Conservation (phyloP, 1,139 yeast genomes). For the Nakaseomyces uthaithaninus region DNA sequence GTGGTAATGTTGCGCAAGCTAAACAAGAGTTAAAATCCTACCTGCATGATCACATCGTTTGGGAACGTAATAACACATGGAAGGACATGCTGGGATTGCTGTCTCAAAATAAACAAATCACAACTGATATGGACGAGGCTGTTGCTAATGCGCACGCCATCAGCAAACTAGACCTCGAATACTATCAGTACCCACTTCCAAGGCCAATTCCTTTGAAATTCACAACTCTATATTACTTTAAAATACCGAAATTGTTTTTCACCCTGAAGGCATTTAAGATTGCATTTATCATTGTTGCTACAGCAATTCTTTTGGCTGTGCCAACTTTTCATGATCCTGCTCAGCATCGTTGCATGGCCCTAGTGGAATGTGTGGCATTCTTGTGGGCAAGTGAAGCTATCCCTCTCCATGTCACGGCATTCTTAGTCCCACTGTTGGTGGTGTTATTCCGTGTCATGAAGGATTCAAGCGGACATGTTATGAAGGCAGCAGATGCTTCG, state of each 20-base stretch:
- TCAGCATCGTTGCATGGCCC: slow-evolving; percentile 60
- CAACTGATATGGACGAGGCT: slow-evolving; percentile 22
- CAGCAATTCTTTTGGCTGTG: slow-evolving; percentile 43
- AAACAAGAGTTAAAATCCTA: slow-evolving; percentile 46
- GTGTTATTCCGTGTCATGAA: slow-evolving; percentile 51
- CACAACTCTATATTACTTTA: slow-evolving; percentile 29
- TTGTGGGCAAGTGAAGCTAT: slow-evolving; percentile 70
- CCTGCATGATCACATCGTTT: slow-evolving; percentile 63
- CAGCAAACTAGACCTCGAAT: slow-evolving; percentile 27
- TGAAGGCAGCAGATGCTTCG: slow-evolving; percentile 49
- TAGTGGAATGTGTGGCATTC: slow-evolving; percentile 59
- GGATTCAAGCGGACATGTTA: slow-evolving; percentile 44
- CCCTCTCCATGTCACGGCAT: slow-evolving; percentile 60
- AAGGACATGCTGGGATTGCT: slow-evolving; percentile 61
- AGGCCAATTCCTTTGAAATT: slow-evolving; percentile 35
- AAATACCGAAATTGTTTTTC: slow-evolving; percentile 35
- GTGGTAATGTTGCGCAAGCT: slow-evolving; percentile 16
- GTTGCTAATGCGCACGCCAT: slow-evolving; percentile 13
- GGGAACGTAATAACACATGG: slow-evolving; percentile 72
- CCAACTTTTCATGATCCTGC: slow-evolving; percentile 52
- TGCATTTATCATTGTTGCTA: slow-evolving; percentile 38
- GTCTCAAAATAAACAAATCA: slow-evolving; percentile 35
- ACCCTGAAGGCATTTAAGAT: slow-evolving; percentile 39
- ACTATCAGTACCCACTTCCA: slow-evolving; percentile 28
- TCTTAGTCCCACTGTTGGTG: slow-evolving; percentile 50